Percentiles rank a stretch among this genome's conserved stretches.
Evolutionary conservation across 1,284 basidiomycete genomes (phyloP).

Genomic region (Thecaphora thlaspeos): DNA sequence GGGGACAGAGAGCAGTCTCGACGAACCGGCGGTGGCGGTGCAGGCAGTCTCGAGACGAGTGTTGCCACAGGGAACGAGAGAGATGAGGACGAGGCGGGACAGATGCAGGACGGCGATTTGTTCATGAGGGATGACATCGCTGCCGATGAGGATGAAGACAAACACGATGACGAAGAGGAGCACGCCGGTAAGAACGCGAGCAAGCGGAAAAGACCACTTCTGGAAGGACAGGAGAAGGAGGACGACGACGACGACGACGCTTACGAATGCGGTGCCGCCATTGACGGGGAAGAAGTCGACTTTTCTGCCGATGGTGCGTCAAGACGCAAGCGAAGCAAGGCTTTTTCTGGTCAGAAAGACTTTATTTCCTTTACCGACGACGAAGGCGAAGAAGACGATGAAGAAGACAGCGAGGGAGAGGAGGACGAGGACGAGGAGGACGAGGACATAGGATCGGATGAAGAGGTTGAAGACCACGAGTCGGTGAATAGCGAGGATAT

Average conservation of each 20-base stretch:
- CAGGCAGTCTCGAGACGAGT: neutral
- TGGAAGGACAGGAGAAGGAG: neutral
- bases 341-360: slow-evolving; percentile 45
- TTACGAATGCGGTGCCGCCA: neutral
- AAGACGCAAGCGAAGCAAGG: slow-evolving; percentile 18
- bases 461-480: slow-evolving; percentile 10
- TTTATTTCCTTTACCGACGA: slow-evolving; percentile 49
- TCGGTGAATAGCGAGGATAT: slow-evolving; percentile 38
- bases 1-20: no score
- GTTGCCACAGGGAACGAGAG: slow-evolving; percentile 9
- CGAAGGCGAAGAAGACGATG: slow-evolving; percentile 14
- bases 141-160: slow-evolving; percentile 3
- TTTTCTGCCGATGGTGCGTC: slow-evolving; percentile 5
- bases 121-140: slow-evolving; percentile 47
- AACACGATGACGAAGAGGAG: slow-evolving; percentile 3
- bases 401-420: slow-evolving; percentile 10
- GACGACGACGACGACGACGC: slow-evolving; percentile 5
- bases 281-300: slow-evolving; percentile 11
- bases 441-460: slow-evolving; percentile 5
- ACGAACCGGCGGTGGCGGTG: neutral
- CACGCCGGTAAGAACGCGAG: neutral
- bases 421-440: slow-evolving; percentile 9
- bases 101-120: slow-evolving; percentile 23
- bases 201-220: neutral
- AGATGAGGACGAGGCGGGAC: slow-evolving; percentile 3